Percentiles rank a stretch among this genome's conserved stretches.
Conservation (phyloP, 768 basidiomycete genomes). For the Suillus cothurnatus region DNA sequence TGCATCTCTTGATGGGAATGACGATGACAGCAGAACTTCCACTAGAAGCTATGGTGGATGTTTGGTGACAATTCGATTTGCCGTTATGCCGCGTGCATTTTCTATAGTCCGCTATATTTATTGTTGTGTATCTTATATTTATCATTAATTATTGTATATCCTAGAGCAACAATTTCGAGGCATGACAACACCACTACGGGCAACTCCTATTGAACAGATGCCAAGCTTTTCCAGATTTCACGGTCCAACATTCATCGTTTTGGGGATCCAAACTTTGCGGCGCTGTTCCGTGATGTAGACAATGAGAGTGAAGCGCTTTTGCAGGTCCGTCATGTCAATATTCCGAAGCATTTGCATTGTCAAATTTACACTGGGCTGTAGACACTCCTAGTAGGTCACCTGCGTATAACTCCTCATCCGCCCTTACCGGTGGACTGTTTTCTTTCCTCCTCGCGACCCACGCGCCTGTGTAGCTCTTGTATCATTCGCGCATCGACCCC, state of each 20-base stretch:
- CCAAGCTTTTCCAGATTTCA: constrained; percentile 40
- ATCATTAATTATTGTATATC: too few relatives aligned
- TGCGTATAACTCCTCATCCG: constrained; percentile 65
- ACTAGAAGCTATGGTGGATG: too few relatives aligned
- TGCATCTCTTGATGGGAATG: too few relatives aligned
- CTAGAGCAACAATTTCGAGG: too few relatives aligned
- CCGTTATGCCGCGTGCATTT: too few relatives aligned
- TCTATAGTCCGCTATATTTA: too few relatives aligned
- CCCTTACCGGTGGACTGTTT: constrained; percentile 67
- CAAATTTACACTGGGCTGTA: constrained; percentile 21
- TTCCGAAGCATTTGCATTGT: not conserved
- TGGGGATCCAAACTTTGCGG: constrained; percentile 49
- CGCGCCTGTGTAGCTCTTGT: constrained; percentile 56
- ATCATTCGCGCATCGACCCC: constrained; percentile 65
- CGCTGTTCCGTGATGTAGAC: constrained; percentile 51
- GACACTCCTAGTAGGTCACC: constrained; percentile 74
- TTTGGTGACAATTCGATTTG: too few relatives aligned
- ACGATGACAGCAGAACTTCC: too few relatives aligned
- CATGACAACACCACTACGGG: too few relatives aligned
- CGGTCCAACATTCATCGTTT: constrained; percentile 59
- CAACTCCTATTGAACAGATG: too few relatives aligned
- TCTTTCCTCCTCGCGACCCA: constrained; percentile 65
- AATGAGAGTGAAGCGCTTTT: constrained; percentile 60
- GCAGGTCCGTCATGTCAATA: constrained; percentile 48
- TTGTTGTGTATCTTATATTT: too few relatives aligned